Evolutionary conservation across 2,329 filamentous ascomycete genomes (phyloP), one percentile per base, ranked within the genome.

Genomic region (Pseudogymnoascus sp.): DNA sequence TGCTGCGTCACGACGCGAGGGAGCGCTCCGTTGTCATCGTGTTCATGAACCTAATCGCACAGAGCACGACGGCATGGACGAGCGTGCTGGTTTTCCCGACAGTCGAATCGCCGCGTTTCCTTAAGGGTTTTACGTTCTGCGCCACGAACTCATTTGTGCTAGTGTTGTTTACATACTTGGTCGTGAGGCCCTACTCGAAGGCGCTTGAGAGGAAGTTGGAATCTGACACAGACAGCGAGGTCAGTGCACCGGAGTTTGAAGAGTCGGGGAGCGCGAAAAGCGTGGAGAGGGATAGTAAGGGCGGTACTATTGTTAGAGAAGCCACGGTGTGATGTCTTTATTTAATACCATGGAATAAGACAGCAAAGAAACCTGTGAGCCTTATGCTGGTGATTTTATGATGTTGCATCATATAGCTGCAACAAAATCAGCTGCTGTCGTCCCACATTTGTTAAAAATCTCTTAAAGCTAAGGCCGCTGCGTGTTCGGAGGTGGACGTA

Each of bases 21-120:
- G 76, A 79, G 63, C 71, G 79, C 11, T 73, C 76, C 0, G 70
- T 80, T 15, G 76, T 74, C 0, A 67, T 81, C 2, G 73, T 79
- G 2, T 69, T 77, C 13, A 74, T 79, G 62, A 81, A 80, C 63
- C 70, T 74, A 0, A 65, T 81, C 19, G 73, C 78, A 0, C 78
- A 80, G 66, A 79, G 77, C 2, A 79, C 78, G 0, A 80, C 78
- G 0, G 78, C 76, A 0, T 81, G 78, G 79, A 80, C 77, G 3
- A 75, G 74, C 3, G 67, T 80, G 2, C 65, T 81, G 7, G 75
- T 77, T 0, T 86, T 83, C 66, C 74, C 73, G 0, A 80, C 78
- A 0, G 74, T 77, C 2, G 77, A 81, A 64, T 74, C 74, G 0
- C 78, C 79, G 1, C 66, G 73, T 1, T 81, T 74, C 60, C 72